These are phyloP conservation scores for Lipomyces japonicus DNA, from an alignment of 805 yeast species.

Conservation along the genomic window DNA sequence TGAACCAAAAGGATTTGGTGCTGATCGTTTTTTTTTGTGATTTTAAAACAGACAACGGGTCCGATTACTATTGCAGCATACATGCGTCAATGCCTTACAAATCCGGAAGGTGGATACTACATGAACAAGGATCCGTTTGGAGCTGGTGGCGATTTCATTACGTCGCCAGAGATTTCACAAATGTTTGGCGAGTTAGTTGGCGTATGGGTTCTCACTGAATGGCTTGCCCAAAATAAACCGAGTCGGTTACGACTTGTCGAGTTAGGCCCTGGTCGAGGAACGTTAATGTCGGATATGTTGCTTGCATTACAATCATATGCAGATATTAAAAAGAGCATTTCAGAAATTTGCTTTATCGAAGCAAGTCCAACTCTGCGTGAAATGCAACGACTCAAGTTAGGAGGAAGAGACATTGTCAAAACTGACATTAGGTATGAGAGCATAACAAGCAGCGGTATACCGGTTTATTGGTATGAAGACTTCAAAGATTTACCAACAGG, in stretches of 20 bases:
- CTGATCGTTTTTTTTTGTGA: background rate
- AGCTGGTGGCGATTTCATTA: constrained; percentile 66
- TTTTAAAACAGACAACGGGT: constrained; percentile 52
- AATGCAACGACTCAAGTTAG: constrained; percentile 52
- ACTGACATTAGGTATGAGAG: constrained; percentile 41
- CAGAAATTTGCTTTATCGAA: constrained; percentile 56
- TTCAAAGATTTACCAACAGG: constrained; percentile 37
- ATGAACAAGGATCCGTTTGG: constrained; percentile 74
- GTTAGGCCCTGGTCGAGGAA: constrained; percentile 84
- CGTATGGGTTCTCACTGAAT: constrained; percentile 53
- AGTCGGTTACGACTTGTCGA: constrained; percentile 56
- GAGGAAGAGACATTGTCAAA: constrained; percentile 36
- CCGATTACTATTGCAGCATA: constrained; percentile 69
- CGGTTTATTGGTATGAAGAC: constrained; percentile 41
- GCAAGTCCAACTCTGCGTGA: constrained; percentile 62
- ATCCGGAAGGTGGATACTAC: constrained; percentile 75
- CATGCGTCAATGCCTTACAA: constrained; percentile 77
- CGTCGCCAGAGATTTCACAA: constrained; percentile 83
- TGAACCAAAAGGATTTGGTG: background rate
- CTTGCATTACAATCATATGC: constrained; percentile 23
- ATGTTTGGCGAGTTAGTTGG: constrained; percentile 85
- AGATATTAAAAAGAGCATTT: constrained; percentile 38
- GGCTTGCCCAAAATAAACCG: constrained; percentile 57
- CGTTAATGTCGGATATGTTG: constrained; percentile 65
- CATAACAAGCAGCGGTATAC: constrained; percentile 50